These are phyloP conservation scores for Solanum chiquidenum DNA, from an alignment of 257 asterid genomes.

Conservation along the genomic window DNA sequence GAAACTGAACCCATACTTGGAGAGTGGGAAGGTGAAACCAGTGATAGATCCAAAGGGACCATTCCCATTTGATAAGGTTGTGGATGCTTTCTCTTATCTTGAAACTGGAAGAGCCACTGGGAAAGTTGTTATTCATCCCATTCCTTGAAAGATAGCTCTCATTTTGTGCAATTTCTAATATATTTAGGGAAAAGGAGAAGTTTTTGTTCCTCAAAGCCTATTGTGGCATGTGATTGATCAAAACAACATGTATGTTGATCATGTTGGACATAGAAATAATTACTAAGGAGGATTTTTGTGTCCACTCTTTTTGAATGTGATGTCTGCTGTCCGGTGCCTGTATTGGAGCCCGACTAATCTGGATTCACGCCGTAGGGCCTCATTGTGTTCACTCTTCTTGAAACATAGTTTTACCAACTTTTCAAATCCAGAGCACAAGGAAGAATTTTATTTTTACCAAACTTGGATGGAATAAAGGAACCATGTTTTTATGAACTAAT, in stretches of 20 bases:
- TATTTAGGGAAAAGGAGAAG: not conserved
- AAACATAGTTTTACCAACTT: not conserved
- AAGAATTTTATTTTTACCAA: not conserved
- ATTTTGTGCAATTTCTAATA: not conserved
- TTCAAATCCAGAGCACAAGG: not conserved
- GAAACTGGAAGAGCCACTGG: conserved; percentile 73
- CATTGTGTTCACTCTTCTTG: not conserved
- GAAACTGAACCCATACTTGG: conserved; percentile 65
- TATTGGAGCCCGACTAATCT: too few species aligned
- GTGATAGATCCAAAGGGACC: conserved; percentile 73
- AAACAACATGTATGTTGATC: not conserved
- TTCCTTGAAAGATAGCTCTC: conserved; percentile 36
- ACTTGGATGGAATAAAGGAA: not conserved
- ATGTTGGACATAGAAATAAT: not conserved
- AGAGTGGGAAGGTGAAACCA: conserved; percentile 65
- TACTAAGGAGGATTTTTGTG: not conserved
- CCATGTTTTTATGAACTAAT: not conserved
- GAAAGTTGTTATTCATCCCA: conserved; percentile 68
- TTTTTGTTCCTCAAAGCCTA: not conserved
- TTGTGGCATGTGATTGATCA: not conserved
- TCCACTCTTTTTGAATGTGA: not conserved
- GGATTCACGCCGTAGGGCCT: too few species aligned
- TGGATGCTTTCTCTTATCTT: conserved; percentile 66
- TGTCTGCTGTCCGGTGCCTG: too few species aligned
- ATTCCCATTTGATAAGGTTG: conserved; percentile 60